Base-by-base conservation (phyloP, 371 early-diverging fungal genomes). In the Mucor piriformis region DNA sequence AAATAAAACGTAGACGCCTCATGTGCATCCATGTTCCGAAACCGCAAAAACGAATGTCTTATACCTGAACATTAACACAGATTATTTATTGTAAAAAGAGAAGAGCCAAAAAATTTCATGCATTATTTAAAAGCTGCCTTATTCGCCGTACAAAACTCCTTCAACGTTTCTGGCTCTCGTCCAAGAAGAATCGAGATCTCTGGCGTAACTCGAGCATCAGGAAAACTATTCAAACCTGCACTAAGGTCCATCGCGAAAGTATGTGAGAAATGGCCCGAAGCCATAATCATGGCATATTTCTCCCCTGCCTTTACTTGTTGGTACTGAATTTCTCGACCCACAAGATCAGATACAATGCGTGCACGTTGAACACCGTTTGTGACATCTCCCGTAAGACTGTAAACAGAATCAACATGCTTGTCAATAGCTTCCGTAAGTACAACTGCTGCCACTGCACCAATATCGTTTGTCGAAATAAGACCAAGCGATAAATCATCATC, bases 391-490 rank as follows among this genome's bases (percentile, higher is more conserved):
- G 34, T 55, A 13, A 70, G 35, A 15, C 47, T 44, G 20, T 71
- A 71, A 3, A 58, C 64, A 8, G 47, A 21, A 42, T 71, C 59
- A 35, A 8, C 34, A 20, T 71, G 64, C 47, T 67, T 67, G 15
- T 61, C 61, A 15, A 67, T 23, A 24, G 48, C 37, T 32, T 71
- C 71, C 0, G 24, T 29, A 6, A 67, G 15, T 3, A 71, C 44
- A 20, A 53, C 54, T 8, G 65, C 68, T 12, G 69, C 72, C 21
- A 71, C 16, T 13, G 57, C 54, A 11, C 61, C 72, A 56, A 68
- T 64, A 44, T 71, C 72, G 4, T 47, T 64, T 5, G 72, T 54
- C 13, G 66, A 69, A 4, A 69, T 57, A 29, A 53, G 69, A 2
- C 57, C 66, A 5, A 49, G 27, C 1, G 12, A 3, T 2, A 2